phyloP scores from a whole-genome alignment of 352 stramenopile genomes.

The Phytophthora megakarya region DNA sequence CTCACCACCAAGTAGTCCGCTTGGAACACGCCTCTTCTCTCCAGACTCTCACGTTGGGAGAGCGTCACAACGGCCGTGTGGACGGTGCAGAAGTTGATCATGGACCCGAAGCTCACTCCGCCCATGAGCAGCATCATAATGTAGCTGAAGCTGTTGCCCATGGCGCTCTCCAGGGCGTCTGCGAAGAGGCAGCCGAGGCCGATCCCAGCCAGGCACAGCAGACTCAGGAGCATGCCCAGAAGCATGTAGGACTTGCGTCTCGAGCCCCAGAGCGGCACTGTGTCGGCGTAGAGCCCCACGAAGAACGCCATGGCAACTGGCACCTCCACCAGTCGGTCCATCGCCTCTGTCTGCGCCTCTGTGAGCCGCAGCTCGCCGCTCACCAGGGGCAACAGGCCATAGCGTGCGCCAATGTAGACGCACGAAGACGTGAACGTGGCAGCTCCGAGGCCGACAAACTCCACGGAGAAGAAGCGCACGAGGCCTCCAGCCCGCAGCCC shows the following conservation, averaged over 20 bases:
- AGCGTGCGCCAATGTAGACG: conserved; percentile 44
- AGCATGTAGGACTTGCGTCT: conserved; percentile 87
- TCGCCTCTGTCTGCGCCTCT: conserved; percentile 30
- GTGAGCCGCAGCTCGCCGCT: conserved; percentile 41
- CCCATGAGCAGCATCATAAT: conserved; percentile 47
- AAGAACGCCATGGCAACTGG: conserved; percentile 82
- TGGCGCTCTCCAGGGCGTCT: not conserved
- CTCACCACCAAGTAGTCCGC: conserved; percentile 54
- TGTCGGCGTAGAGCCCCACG: conserved; percentile 82
- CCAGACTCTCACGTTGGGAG: conserved; percentile 50
- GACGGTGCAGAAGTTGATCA: conserved; percentile 58
- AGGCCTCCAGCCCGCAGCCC: conserved; percentile 43
- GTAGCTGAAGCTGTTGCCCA: conserved; percentile 35
- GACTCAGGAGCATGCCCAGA: conserved; percentile 54
- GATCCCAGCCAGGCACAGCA: conserved; percentile 27
- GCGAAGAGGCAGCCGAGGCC: conserved; percentile 38
- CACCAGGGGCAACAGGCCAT: conserved; percentile 39
- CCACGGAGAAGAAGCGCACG: conserved; percentile 43
- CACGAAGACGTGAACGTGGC: conserved; percentile 58
- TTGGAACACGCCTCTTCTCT: conserved; percentile 46
- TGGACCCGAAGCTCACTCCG: conserved; percentile 50
- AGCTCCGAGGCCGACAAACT: conserved; percentile 46
- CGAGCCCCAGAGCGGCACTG: conserved; percentile 72
- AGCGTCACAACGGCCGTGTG: conserved; percentile 58
- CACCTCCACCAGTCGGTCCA: conserved; percentile 59